Conservation (phyloP, 768 basidiomycete genomes). For the Steccherinum ochraceum region DNA sequence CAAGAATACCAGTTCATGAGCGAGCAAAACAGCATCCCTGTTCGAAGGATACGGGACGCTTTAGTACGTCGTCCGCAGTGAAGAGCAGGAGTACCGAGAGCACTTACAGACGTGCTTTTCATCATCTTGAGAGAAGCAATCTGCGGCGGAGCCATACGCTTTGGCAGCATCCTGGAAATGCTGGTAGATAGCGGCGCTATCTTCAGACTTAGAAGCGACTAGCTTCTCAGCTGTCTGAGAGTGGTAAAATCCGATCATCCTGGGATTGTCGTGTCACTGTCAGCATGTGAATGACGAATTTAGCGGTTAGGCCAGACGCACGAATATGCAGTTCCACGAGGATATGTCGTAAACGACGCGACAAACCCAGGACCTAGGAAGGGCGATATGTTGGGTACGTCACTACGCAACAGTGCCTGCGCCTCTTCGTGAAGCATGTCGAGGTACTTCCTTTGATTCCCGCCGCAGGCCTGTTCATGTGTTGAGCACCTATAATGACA, state of each 20-base stretch:
- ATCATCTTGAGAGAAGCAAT: slow-evolving; percentile 7
- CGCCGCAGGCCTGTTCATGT: background rate
- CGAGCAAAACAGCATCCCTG: slow-evolving; percentile 10
- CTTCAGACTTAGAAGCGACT: background rate
- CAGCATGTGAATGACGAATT: background rate
- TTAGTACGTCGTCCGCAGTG: background rate
- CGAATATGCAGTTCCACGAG: background rate
- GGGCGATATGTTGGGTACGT: too few relatives aligned
- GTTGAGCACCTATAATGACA: background rate
- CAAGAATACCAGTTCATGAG: slow-evolving; percentile 2
- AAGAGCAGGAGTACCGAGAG: background rate
- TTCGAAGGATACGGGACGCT: too few relatives aligned
- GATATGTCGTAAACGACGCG: background rate
- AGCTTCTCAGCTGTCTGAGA: background rate
- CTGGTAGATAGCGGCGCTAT: background rate
- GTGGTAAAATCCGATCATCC: background rate
- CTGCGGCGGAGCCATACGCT: slow-evolving; percentile 7
- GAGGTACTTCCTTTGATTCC: background rate
- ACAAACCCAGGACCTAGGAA: background rate
- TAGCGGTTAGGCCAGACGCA: background rate
- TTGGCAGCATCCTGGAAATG: slow-evolving; percentile 1
- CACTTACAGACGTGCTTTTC: slow-evolving; percentile 3
- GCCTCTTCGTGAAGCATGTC: background rate
- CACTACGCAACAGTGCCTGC: too few relatives aligned
- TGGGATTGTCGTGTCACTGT: background rate